phyloP scores from a whole-genome alignment of 257 asterid genomes.

The Lycium ferocissimum region DNA sequence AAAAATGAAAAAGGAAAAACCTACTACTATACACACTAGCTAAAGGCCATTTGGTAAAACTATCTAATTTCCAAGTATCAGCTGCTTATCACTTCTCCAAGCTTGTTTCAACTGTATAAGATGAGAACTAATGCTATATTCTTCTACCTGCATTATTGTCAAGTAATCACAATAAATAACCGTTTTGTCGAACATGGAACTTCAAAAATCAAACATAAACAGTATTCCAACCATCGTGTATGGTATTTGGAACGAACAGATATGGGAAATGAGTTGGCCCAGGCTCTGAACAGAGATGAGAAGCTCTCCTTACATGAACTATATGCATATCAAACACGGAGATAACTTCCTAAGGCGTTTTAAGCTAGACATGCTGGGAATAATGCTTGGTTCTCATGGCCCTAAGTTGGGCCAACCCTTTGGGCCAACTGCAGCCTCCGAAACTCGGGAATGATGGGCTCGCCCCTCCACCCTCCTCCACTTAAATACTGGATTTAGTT shows the following conservation, averaged over 20 bases:
- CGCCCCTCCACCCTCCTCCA: not conserved
- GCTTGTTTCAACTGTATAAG: conserved; percentile 70
- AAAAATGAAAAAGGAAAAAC: not conserved
- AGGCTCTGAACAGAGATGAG: not conserved
- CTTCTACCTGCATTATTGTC: conserved; percentile 65
- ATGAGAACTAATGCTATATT: conserved; percentile 76
- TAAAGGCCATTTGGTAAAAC: conserved; percentile 26
- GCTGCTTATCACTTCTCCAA: conserved; percentile 42
- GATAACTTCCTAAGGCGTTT: not conserved
- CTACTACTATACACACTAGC: conserved; percentile 32
- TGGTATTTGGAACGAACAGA: conserved; percentile 6
- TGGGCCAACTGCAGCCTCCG: not conserved
- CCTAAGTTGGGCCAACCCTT: not conserved
- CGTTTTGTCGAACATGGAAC: not conserved
- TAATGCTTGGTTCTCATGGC: too few species aligned
- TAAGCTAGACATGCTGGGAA: not conserved
- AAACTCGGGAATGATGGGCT: not conserved
- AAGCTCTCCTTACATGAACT: not conserved
- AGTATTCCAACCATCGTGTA: not conserved
- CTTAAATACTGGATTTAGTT: not conserved
- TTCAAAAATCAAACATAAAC: not conserved
- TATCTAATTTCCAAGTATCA: conserved; percentile 39
- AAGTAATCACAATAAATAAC: not conserved
- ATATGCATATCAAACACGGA: not conserved
- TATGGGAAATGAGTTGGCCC: not conserved